These are phyloP conservation scores for Olyra latifolia DNA, from an alignment of 176 grass and related monocot genomes.

Conservation along the genomic window DNA sequence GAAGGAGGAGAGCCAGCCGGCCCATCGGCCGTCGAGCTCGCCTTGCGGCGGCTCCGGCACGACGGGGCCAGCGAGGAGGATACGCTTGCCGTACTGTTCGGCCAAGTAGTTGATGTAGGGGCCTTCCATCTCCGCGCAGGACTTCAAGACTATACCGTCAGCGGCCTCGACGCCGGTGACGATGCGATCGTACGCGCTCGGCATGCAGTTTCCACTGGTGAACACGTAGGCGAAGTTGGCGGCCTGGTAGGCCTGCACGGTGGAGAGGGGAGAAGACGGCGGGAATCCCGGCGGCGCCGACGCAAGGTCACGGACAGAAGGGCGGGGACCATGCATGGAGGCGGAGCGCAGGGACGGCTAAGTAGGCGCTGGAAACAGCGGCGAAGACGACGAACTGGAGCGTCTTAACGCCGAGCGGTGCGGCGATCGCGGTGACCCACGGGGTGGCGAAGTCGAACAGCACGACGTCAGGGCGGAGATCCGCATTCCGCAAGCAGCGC, in stretches of 20 bases:
- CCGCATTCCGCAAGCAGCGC: constrained; percentile 25
- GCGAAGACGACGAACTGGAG: constrained; percentile 45
- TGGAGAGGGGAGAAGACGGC: constrained; percentile 16
- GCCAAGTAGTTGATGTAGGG: constrained; percentile 35
- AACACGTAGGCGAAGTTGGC: constrained; percentile 42
- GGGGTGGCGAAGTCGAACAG: constrained; percentile 47
- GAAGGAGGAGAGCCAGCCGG: constrained; percentile 42
- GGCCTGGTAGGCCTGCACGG: constrained; percentile 37
- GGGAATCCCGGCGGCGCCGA: constrained; percentile 36
- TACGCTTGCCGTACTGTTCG: constrained; percentile 3
- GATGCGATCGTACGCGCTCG: constrained; percentile 28
- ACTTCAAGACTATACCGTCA: constrained; percentile 34
- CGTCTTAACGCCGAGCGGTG: constrained; percentile 33
- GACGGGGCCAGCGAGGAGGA: constrained; percentile 37
- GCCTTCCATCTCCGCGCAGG: constrained; percentile 46
- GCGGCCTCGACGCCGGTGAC: not conserved
- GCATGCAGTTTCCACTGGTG: constrained; percentile 13
- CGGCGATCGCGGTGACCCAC: constrained; percentile 32
- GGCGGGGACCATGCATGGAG: not conserved
- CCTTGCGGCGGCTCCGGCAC: constrained; percentile 39
- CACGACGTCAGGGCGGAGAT: constrained; percentile 36
- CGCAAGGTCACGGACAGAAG: constrained; percentile 3
- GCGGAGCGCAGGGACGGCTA: constrained; percentile 14
- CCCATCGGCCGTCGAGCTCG: constrained; percentile 35
- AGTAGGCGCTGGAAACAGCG: constrained; percentile 34